phyloP scores from a whole-genome alignment of 495 filamentous ascomycete genomes.

The Aspergillus incahuasiensis region DNA sequence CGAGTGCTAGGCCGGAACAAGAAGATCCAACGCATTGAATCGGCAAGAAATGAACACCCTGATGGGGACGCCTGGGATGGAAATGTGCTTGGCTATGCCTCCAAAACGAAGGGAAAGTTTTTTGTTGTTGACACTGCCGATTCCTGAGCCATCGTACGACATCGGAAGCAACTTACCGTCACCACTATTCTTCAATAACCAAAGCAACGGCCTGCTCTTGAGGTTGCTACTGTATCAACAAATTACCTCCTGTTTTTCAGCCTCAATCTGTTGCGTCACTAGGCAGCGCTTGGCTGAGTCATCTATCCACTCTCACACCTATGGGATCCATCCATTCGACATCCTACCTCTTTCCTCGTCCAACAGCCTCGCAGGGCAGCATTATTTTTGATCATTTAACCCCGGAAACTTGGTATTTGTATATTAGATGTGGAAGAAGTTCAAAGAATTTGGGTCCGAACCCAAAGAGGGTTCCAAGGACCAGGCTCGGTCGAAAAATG shows the following conservation, averaged over 20 bases:
- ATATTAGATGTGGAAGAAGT: constrained; percentile 35
- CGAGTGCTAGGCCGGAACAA: constrained; percentile 46
- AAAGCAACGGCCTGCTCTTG: too few relatives aligned
- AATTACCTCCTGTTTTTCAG: background rate
- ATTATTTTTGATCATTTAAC: background rate
- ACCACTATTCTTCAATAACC: too few relatives aligned
- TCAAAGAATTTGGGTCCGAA: constrained; percentile 37
- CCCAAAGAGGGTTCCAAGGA: constrained; percentile 15
- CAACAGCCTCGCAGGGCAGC: background rate
- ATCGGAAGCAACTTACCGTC: constrained; percentile 3
- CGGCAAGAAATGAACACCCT: constrained; percentile 27
- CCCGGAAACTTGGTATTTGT: background rate
- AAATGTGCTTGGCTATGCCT: constrained; percentile 63
- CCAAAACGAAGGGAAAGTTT: constrained; percentile 63
- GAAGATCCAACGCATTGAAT: constrained; percentile 38
- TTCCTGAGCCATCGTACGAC: background rate
- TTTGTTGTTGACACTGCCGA: constrained; percentile 70
- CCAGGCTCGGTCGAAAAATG: constrained; percentile 18
- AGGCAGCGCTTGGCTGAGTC: constrained; percentile 1
- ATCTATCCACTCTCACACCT: background rate
- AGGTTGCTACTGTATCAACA: too few relatives aligned
- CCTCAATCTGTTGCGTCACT: background rate
- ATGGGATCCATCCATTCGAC: background rate
- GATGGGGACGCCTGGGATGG: constrained; percentile 51
- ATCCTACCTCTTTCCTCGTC: background rate